Evolutionary conservation across 2,329 filamentous ascomycete genomes (phyloP), one percentile per base, ranked within the genome.

Genomic region (Aspergillus sergii): DNA sequence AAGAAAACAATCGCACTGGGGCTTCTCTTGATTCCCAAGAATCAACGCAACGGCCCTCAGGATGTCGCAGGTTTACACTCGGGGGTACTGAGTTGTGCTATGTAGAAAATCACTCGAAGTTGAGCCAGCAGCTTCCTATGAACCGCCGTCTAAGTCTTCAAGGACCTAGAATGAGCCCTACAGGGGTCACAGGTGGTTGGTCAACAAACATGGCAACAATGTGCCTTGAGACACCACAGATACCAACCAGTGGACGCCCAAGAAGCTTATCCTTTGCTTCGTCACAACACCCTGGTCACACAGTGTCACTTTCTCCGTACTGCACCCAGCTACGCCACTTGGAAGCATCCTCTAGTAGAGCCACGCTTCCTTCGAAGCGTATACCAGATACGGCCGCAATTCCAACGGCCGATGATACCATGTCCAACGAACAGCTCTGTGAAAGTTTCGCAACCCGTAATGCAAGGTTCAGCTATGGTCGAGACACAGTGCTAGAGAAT

Each of bases 21-120:
- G 65, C 56, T 1, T 75, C 73, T 3, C 59, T 72, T 21, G 73
- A 71, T 57, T 76, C 73, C 16, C 72, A 74, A 28, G 36, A 62
- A 9, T 74, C 71, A 10, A 53, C 50, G 39, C 51, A 48, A 48
- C 60, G 57, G 21, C 61, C 63, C 16, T 26, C 50, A 7, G 57
- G 51, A 11, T 57, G 53, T 43, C 64, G 61, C 28, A 61, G 61
- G 16, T 71, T 69, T n/a, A 68, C 64, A 28, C 60, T 67, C 30
- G 65, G 63, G 2, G 67, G 68, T 39, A 43, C 59, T 12, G 64
- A 7, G 60, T 63, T 46, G 11, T 59, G 43, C 57, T n/a, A 16
- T 57, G 55, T 55, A 56, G 39, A 8, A 58, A 61, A 8, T 11
- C n/a, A 43, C 32, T 30, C 6, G 34, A 64, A 41, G 30, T 7